These are phyloP conservation scores for Saccharomycopsis sp. DNA, from an alignment of 805 yeast genomes.

Conservation along the genomic window DNA sequence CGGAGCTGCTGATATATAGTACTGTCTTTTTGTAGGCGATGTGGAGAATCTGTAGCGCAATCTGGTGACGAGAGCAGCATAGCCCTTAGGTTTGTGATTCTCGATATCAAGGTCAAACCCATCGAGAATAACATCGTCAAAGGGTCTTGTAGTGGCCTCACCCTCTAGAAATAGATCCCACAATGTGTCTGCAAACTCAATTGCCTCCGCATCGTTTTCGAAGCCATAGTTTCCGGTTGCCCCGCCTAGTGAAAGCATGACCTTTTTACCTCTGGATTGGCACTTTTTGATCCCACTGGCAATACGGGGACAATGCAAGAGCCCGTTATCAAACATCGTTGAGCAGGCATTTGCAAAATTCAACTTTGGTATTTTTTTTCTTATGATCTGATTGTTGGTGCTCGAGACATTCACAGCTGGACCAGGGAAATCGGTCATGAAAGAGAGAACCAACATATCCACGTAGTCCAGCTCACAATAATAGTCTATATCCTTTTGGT, in stretches of 20 bases:
- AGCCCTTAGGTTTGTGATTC: slow-evolving; percentile 55
- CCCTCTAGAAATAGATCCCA: slow-evolving; percentile 39
- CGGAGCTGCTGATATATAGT: slow-evolving; percentile 70
- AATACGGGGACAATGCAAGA: slow-evolving; percentile 42
- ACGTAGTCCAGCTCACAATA: slow-evolving; percentile 28
- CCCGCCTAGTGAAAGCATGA: slow-evolving; percentile 69
- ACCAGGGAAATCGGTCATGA: slow-evolving; percentile 1
- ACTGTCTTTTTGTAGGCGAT: slow-evolving; percentile 36
- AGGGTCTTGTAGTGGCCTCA: slow-evolving; percentile 31
- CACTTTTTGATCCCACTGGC: slow-evolving; percentile 67
- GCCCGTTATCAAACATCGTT: slow-evolving; percentile 32
- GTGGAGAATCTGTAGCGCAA: slow-evolving; percentile 36
- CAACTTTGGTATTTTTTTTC: neutral
- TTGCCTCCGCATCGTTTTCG: slow-evolving; percentile 72
- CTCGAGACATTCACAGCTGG: neutral
- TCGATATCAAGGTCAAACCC: slow-evolving; percentile 95
- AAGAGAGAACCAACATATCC: slow-evolving; percentile 2
- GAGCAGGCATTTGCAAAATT: slow-evolving; percentile 54
- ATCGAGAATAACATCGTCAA: slow-evolving; percentile 66
- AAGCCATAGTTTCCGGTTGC: slow-evolving; percentile 78
- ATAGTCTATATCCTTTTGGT: slow-evolving; percentile 36
- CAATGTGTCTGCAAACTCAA: slow-evolving; percentile 34
- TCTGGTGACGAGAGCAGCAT: slow-evolving; percentile 50
- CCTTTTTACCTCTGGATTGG: slow-evolving; percentile 70
- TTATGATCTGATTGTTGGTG: neutral